Conservation (phyloP, 2,329 filamentous ascomycete genomes). For the Juglanconis sp. region DNA sequence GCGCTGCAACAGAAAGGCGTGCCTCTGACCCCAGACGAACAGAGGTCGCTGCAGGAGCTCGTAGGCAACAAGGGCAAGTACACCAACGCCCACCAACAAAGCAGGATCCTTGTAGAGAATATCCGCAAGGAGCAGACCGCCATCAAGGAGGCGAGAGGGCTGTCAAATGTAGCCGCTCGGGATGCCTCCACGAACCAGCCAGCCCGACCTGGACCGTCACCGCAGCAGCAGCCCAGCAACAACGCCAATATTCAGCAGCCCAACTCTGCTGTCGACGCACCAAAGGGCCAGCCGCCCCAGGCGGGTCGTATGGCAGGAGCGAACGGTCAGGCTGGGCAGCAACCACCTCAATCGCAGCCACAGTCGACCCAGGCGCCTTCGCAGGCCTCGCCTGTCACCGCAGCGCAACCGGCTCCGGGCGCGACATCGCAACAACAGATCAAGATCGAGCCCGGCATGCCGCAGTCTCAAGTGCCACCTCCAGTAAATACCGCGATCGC, state of each 20-base stretch:
- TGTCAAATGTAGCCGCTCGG: constrained; percentile 19
- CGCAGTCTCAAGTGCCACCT: constrained; percentile 23
- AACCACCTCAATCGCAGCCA: constrained; percentile 19
- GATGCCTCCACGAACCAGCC: constrained; percentile 16
- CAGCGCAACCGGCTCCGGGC: constrained; percentile 21
- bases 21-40: constrained; percentile 44
- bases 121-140: constrained; percentile 45
- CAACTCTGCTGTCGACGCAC: constrained; percentile 43
- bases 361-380: constrained; percentile 22
- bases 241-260: constrained; percentile 28
- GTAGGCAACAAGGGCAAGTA: constrained; percentile 41
- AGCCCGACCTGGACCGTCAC: constrained; percentile 14
- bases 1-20: constrained; percentile 42
- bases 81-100: constrained; percentile 44
- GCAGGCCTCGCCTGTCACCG: constrained; percentile 21
- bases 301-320: constrained; percentile 25
- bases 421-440: constrained; percentile 24
- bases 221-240: constrained; percentile 16
- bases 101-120: constrained; percentile 44
- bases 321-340: constrained; percentile 19
- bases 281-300: constrained; percentile 40
- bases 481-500: constrained; percentile 26
- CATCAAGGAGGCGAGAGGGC: constrained; percentile 26
- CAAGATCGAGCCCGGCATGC: constrained; percentile 36
- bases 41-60: constrained; percentile 40